Base-by-base conservation (phyloP, 1,139 yeast species). In the Geotrichum fermentans region DNA sequence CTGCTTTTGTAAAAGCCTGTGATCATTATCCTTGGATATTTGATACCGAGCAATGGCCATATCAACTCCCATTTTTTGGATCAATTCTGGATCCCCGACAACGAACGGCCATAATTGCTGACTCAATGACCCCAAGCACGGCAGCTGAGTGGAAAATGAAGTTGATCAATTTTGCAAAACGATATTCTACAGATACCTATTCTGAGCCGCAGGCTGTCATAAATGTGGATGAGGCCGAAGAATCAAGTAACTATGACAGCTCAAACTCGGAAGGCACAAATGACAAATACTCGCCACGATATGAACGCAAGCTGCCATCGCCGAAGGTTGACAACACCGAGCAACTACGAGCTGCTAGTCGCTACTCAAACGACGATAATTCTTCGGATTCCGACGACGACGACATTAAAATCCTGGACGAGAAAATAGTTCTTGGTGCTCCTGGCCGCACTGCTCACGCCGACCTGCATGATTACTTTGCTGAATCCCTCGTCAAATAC, bases 171-270 rank as follows among this genome's bases (percentile, higher is more conserved):
- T 40, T 29, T 30, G 43, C 43, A 11, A 30, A 17, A 14, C 6
- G 4, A 3, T 30, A 40, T 20, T 21, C 35, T n/a, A 16, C n/a
- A 4, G 28, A 24, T 4, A 20, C 43, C 8, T 4, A 13, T 8
- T 11, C 14, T 6, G 21, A n/a, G 37, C 81, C 81, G 62, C 87
- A 87, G 7, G 73, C 81, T 13, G 75, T 78, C 54, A 70, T 79
- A 3, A 77, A 29, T 30, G 43, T 77, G 20, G 83, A 79, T 51
- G 87, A 82, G 58, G 77, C 82, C n/a, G 64, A 79, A 41, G 66
- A 67, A 47, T 83, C 82, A 26, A 74, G 79, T 8, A 73, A 76
- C 51, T 66, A 76, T 45, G 83, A 83, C 0, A 10, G 10, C 28
- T 24, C 28, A 24, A 24, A 24, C 28, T 24, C 6, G 6, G 28